phyloP scores from a whole-genome alignment of 306 rosid species.

The Castanea sativa region DNA sequence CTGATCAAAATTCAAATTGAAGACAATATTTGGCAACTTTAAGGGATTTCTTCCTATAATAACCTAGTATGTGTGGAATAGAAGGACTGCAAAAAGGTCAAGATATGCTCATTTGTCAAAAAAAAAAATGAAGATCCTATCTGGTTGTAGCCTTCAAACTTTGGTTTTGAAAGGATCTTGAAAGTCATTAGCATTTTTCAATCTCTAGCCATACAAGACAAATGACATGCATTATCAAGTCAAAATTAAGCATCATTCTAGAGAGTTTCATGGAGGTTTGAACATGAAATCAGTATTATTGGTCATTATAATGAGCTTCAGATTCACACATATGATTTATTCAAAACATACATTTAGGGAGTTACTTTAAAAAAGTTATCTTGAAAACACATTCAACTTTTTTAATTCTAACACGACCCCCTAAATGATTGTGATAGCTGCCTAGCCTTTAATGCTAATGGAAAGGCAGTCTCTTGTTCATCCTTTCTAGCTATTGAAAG shows the following conservation, averaged over 20 bases:
- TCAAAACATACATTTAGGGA: background rate
- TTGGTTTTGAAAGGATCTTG: no score
- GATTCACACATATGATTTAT: background rate
- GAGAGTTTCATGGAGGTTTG: background rate
- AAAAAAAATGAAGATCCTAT: no score
- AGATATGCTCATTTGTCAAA: no score
- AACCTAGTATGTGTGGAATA: fast-evolving
- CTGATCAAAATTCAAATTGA: no score
- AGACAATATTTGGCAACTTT: no score
- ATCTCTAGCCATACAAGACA: no score
- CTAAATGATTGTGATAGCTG: background rate
- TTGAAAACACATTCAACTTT: background rate
- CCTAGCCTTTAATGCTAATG: background rate
- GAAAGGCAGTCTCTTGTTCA: background rate
- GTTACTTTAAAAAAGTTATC: background rate
- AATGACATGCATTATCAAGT: no score
- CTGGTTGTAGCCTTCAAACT: no score
- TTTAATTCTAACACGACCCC: background rate
- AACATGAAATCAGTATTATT: background rate
- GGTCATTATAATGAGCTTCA: background rate
- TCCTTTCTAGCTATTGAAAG: background rate
- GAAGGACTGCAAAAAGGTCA: no score
- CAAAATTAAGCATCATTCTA: no score
- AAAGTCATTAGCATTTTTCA: no score
- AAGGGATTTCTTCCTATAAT: fast-evolving